Conservation (phyloP, 768 basidiomycete species). For the Kwoniella sp. region DNA sequence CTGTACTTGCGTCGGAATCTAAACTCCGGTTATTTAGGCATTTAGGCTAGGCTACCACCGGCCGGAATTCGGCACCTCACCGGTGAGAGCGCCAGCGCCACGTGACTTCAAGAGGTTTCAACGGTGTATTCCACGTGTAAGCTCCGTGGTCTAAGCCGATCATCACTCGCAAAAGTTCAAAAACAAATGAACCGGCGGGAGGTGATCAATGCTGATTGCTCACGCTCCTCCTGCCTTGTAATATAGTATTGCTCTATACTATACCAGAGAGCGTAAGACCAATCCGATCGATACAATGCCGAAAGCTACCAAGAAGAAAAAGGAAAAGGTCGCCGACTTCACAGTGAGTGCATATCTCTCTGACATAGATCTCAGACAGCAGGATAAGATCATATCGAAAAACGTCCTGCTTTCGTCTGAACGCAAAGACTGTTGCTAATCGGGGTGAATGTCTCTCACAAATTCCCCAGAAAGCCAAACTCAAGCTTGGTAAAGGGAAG, state of each 20-base stretch:
- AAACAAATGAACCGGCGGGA: neutral
- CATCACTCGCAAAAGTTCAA: slow-evolving; percentile 1
- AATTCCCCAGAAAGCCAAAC: slow-evolving; percentile 92
- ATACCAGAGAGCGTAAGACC: neutral
- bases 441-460: too few relatives aligned
- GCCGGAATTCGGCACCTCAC: neutral
- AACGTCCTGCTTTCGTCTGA: too few relatives aligned
- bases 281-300: slow-evolving; percentile 63
- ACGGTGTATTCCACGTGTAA: too few relatives aligned
- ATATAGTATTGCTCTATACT: too few relatives aligned
- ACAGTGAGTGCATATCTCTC: slow-evolving; percentile 60
- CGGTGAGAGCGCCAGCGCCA: neutral
- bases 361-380: too few relatives aligned
- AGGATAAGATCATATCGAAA: too few relatives aligned
- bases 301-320: slow-evolving; percentile 82
- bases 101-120: too few relatives aligned
- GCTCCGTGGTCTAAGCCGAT: too few relatives aligned
- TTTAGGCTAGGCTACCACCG: neutral
- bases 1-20: neutral
- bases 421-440: too few relatives aligned
- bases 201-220: too few relatives aligned
- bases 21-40: neutral
- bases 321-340: slow-evolving; percentile 85
- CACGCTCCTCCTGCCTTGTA: too few relatives aligned
- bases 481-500: slow-evolving; percentile 96